Evolutionary conservation across 2,329 filamentous ascomycete genomes (phyloP), one percentile per base, ranked within the genome.

Genomic region (Ascochyta lentis): DNA sequence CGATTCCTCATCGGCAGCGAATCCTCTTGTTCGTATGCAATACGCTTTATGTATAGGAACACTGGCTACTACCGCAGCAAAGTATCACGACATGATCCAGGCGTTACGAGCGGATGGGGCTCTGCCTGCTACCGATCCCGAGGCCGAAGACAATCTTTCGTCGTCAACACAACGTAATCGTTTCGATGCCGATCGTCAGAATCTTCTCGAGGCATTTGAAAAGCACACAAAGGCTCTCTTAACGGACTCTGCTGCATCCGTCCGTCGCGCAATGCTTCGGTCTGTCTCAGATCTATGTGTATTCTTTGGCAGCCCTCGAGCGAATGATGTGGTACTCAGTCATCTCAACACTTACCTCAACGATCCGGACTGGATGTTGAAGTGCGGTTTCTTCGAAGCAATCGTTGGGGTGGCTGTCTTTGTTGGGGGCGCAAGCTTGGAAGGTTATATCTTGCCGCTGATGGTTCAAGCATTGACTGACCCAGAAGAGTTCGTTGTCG

Each of bases 321-420:
- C 94, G 1, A 97, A 96, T 72, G 95, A 99, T 70, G 91, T 99
- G n/a, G 88, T 99, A 15, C 80, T 99, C 22, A 96, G 92, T 29
- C 95, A 99, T 77, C 81, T 99, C 26, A 98, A 98, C 70, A 99
- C 95, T 0, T 99, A 99, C 68, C 79, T 99, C 8, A 99, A 99
- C 64, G 95, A 98, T 67, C 87, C 89, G 38, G 93, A 99, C 72
- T 99, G 95, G 95, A 92, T 92, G 73, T 79, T 99, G 29, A 97
- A 96, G 74, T 97, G 92, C 67, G 92, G 94, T 3, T 98, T 98
- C 72, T 97, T 99, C 68, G 93, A 96, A 69, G 91, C 92, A 0
- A 92, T 98, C 24, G 91, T 98, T 15, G 94, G 93, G 3, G 93
- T 99, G 61, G 91, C 93, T 4, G 86, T 91, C 1, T 96, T 96